phyloP scores from a whole-genome alignment of 352 stramenopile genomes.

The Halophytophthora polymorphica region DNA sequence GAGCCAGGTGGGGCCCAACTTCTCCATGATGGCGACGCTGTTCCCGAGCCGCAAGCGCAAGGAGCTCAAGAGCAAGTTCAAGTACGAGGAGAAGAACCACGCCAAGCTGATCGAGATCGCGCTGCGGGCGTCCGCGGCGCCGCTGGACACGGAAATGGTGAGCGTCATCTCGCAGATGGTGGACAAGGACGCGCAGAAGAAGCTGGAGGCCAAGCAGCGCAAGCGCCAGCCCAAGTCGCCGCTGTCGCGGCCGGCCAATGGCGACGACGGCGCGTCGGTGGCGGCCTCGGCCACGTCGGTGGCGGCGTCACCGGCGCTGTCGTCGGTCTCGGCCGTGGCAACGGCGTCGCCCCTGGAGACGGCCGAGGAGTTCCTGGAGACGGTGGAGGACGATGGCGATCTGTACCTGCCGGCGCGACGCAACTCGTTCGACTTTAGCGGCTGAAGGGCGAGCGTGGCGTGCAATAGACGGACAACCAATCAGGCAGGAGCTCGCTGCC shows the following conservation, averaged over 20 bases:
- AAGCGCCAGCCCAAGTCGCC: constrained; percentile 22
- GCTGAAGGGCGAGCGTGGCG: constrained; percentile 15
- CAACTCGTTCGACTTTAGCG: constrained; percentile 69
- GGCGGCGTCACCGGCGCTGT: constrained; percentile 13
- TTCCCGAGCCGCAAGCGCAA: constrained; percentile 80
- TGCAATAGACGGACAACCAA: too few relatives aligned
- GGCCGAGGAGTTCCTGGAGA: constrained; percentile 40
- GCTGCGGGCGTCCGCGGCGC: constrained; percentile 60
- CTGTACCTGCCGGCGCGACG: constrained; percentile 50
- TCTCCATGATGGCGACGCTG: constrained; percentile 85
- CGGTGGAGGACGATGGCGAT: constrained; percentile 37
- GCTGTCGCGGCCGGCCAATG: constrained; percentile 4
- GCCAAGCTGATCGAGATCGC: constrained; percentile 76
- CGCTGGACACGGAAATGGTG: constrained; percentile 81
- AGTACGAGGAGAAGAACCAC: constrained; percentile 83
- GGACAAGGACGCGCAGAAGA: constrained; percentile 65
- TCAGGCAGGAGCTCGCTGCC: not conserved
- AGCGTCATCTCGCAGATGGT: constrained; percentile 76
- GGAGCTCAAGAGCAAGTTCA: constrained; percentile 88
- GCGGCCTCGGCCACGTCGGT: too few relatives aligned
- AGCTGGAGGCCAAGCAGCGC: constrained; percentile 41
- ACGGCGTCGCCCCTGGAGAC: not conserved
- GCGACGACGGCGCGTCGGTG: constrained; percentile 16
- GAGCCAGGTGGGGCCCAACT: constrained; percentile 81
- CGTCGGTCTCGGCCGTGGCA: constrained; percentile 27